phyloP scores from a whole-genome alignment of 805 yeast genomes.

The Huiozyma naganishii region DNA sequence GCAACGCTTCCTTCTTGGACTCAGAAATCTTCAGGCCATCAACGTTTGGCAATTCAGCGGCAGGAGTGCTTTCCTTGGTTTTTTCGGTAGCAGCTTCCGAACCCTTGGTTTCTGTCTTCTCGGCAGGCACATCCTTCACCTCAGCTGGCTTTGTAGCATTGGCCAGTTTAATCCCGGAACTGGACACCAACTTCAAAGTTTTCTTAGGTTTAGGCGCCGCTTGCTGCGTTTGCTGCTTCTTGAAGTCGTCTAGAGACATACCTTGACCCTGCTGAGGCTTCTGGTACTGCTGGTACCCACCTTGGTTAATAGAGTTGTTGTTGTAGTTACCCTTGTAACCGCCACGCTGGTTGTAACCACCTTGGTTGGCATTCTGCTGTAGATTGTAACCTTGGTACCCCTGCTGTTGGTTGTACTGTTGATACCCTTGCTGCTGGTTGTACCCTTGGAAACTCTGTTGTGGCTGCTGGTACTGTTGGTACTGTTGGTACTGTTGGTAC shows the following conservation, averaged over 20 bases:
- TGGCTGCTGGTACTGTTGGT: conserved; percentile 26
- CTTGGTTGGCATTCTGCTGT: conserved; percentile 21
- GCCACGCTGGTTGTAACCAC: conserved; percentile 20
- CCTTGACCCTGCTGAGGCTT: conserved; percentile 32
- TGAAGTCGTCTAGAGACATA: conserved; percentile 76
- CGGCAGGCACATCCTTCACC: conserved; percentile 18
- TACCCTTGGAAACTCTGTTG: conserved; percentile 12
- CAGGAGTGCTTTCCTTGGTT: neutral
- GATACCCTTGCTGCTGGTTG: conserved; percentile 15
- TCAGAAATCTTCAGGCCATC: conserved; percentile 23
- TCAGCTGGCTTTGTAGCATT: conserved; percentile 35
- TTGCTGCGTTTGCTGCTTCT: conserved; percentile 45
- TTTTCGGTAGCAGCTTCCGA: conserved; percentile 1
- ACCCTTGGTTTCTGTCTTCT: conserved; percentile 10
- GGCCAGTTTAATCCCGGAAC: conserved; percentile 54
- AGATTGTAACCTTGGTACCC: conserved; percentile 19
- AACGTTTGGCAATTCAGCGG: conserved; percentile 18
- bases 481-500: conserved; percentile 27
- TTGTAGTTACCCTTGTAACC: conserved; percentile 11
- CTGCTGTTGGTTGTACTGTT: conserved; percentile 21
- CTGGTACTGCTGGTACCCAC: conserved; percentile 18
- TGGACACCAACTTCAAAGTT: conserved; percentile 54
- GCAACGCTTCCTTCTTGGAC: conserved; percentile 16
- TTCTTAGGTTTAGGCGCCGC: conserved; percentile 48
- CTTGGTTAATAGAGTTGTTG: conserved; percentile 9